phyloP scores from a whole-genome alignment of 2,329 filamentous ascomycete species.

The Verticillium nonalfalfae region DNA sequence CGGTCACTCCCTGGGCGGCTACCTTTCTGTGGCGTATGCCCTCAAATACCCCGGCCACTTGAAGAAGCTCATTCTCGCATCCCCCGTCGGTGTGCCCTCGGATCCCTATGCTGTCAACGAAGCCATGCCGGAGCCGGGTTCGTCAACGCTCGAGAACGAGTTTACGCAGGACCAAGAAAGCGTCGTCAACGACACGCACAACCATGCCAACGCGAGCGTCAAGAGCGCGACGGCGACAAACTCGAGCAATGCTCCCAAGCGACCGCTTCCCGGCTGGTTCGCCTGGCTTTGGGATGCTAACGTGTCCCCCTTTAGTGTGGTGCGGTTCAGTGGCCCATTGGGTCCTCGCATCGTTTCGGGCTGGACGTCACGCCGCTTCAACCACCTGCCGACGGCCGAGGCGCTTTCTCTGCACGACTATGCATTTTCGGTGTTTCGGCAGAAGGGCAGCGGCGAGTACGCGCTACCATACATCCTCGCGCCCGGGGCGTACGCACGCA shows the following conservation, averaged over 20 bases:
- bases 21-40: conserved; percentile 90
- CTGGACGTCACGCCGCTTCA: conserved; percentile 91
- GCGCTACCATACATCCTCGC: conserved; percentile 88
- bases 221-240: conserved; percentile 13
- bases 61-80: conserved; percentile 94
- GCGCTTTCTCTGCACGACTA: conserved; percentile 85
- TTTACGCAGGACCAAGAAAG: conserved; percentile 67
- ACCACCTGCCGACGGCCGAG: conserved; percentile 75
- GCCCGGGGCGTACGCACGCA: conserved; percentile 85
- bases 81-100: conserved; percentile 89
- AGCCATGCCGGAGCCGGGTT: conserved; percentile 69
- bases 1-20: conserved; percentile 89
- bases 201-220: conserved; percentile 16
- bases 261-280: conserved; percentile 76
- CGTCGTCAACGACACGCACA: conserved; percentile 36
- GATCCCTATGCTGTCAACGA: conserved; percentile 84
- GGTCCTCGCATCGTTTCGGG: conserved; percentile 89
- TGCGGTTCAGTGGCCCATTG: conserved; percentile 81
- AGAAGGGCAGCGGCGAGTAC: conserved; percentile 89
- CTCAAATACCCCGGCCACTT: conserved; percentile 91
- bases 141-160: conserved; percentile 69
- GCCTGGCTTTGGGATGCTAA: conserved; percentile 96
- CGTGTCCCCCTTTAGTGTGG: conserved; percentile 86
- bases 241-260: conserved; percentile 29
- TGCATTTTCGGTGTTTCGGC: conserved; percentile 88